phyloP scores from a whole-genome alignment of 495 filamentous ascomycete species.

The Aspergillus mulundensis region DNA sequence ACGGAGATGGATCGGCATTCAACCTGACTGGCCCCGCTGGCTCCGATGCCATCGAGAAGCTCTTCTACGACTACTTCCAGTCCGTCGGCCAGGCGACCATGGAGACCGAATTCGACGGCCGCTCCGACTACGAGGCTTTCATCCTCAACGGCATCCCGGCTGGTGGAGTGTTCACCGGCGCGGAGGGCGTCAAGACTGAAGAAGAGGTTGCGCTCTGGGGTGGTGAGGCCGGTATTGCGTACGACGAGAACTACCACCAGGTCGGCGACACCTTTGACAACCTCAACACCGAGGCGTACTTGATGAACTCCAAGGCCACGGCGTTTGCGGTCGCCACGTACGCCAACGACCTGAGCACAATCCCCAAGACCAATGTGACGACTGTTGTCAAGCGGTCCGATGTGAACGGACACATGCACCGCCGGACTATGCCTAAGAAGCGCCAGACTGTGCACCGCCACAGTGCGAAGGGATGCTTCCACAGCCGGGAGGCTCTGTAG shows the following conservation, averaged over 20 bases:
- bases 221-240: conserved; percentile 53
- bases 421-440: neutral
- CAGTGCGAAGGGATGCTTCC: neutral
- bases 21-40: conserved; percentile 60
- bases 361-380: conserved; percentile 24
- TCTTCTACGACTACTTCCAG: conserved; percentile 61
- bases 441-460: conserved; percentile 14
- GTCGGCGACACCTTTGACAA: conserved; percentile 57
- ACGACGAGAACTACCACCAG: conserved; percentile 62
- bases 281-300: conserved; percentile 54
- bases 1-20: conserved; percentile 63
- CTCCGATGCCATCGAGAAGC: conserved; percentile 56
- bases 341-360: conserved; percentile 47
- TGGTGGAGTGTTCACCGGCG: conserved; percentile 67
- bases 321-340: conserved; percentile 64
- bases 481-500: neutral
- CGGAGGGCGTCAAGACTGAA: conserved; percentile 61
- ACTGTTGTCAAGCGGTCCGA: neutral
- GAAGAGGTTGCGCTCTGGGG: conserved; percentile 55
- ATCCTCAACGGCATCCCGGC: conserved; percentile 57
- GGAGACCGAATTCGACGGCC: conserved; percentile 56
- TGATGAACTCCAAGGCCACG: conserved; percentile 57
- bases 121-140: conserved; percentile 68
- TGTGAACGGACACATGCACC: neutral
- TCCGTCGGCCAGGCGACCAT: conserved; percentile 36